These are phyloP conservation scores for Amborella trichopoda DNA, from an alignment of 164 flowering plant genomes.

Conservation along the genomic window DNA sequence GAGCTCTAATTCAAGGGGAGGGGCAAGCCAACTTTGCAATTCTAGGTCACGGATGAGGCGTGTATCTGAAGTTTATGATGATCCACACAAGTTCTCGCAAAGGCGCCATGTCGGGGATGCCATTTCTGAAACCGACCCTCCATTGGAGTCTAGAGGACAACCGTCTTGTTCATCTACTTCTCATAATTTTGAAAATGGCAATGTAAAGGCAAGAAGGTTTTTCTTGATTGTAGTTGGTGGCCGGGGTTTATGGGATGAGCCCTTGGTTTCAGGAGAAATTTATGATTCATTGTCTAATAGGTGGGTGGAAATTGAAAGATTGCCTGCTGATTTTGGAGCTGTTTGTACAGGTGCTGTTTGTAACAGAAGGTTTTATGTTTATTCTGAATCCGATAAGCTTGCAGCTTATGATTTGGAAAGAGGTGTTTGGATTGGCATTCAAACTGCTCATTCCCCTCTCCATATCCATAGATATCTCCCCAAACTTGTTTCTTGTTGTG, in stretches of 20 bases:
- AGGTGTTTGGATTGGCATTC: constrained; percentile 68
- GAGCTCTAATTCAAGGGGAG: constrained; percentile 1
- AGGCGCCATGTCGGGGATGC: constrained; percentile 51
- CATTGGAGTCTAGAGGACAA: constrained; percentile 21
- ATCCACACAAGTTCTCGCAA: constrained; percentile 87
- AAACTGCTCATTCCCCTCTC: constrained; percentile 57
- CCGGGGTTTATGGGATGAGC: constrained; percentile 83
- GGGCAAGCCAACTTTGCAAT: constrained; percentile 32
- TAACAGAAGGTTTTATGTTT: constrained; percentile 63
- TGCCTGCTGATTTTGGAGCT: constrained; percentile 73
- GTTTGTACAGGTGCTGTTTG: constrained; percentile 75
- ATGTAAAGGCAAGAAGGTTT: constrained; percentile 27
- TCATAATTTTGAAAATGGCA: too few species aligned
- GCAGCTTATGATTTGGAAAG: constrained; percentile 74
- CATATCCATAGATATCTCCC: constrained; percentile 84
- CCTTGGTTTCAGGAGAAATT: constrained; percentile 77
- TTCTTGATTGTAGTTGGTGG: constrained; percentile 86
- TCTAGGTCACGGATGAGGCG: constrained; percentile 54
- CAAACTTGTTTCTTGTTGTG: constrained; percentile 51
- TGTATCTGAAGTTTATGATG: constrained; percentile 82
- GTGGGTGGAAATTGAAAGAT: constrained; percentile 67
- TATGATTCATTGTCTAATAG: constrained; percentile 73
- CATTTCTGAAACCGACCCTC: constrained; percentile 32
- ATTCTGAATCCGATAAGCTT: constrained; percentile 73
- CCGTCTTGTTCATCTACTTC: not conserved